A percentile compares a stretch with the other conserved stretches of the same genome.
Conservation (phyloP, 495 filamentous ascomycete species). For the Hypomontagnella monticulosa region DNA sequence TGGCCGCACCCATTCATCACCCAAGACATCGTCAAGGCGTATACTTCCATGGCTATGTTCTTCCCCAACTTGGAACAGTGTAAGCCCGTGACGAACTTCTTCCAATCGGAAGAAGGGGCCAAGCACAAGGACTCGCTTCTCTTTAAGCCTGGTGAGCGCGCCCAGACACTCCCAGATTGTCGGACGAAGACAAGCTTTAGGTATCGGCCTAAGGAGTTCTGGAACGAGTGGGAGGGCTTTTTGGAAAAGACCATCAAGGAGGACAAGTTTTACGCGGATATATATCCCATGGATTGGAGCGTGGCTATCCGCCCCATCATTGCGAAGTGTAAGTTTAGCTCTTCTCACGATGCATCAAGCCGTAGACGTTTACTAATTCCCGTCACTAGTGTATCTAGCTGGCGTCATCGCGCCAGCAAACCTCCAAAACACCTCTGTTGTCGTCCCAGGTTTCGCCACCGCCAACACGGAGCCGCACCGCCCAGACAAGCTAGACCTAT, state of each 20-base stretch:
- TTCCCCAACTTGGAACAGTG: constrained; percentile 47
- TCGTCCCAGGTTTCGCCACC: constrained; percentile 49
- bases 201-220: constrained; percentile 50
- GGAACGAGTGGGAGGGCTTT: constrained; percentile 47
- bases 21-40: constrained; percentile 54
- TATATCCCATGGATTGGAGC: constrained; percentile 51
- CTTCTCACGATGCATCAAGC: background rate
- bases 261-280: constrained; percentile 33
- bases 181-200: constrained; percentile 49
- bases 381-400: constrained; percentile 52
- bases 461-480: constrained; percentile 51
- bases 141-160: constrained; percentile 50
- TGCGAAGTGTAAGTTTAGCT: constrained; percentile 44
- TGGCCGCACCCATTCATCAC: constrained; percentile 54
- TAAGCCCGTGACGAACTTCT: constrained; percentile 42
- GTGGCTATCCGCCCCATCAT: constrained; percentile 53
- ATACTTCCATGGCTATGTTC: constrained; percentile 53
- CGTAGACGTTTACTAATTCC: background rate
- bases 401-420: constrained; percentile 49
- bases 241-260: constrained; percentile 14
- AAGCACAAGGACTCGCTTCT: constrained; percentile 50
- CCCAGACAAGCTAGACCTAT: constrained; percentile 51
- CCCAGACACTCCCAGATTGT: constrained; percentile 45
- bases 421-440: constrained; percentile 38
- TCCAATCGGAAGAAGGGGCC: constrained; percentile 44